Evolutionary conservation across 768 basidiomycete species (phyloP), one percentile per base, ranked within the genome.

Genomic region (Tylopilus vinaceipallidus): DNA sequence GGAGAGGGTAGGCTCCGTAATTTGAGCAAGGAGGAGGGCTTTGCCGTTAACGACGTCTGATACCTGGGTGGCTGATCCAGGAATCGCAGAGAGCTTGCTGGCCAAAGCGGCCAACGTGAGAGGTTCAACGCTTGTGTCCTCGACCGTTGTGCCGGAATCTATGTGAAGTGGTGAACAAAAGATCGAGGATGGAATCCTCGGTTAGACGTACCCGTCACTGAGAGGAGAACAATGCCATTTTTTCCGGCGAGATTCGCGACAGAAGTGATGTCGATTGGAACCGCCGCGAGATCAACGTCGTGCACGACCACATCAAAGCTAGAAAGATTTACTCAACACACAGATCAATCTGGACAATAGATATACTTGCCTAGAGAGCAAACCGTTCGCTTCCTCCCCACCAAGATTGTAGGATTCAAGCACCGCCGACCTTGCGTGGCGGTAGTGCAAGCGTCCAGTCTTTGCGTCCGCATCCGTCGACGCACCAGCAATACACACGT

Each of bases 181-280:
- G 2, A 6, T 27, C 37, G 9, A 33, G 7, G 3, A 23, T 9
- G 30, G 2, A 4, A 23, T 33, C 26, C 7, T 14, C 12, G 11
- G n/a, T 6, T 14, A 2, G 23, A 16, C 55, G 52, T 32, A 67
- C 64, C 54, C 2, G 49, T 53, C 29, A 67, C 52, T 17, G 57
- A 50, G 17, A 66, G 53, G 11, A 67, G 56, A 22, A 60, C 50
- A 2, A 57, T 43, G 23, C 65, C 65, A 6, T 53, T 49, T 2
- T 27, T 43, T 36, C 61, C 65, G 13, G 67, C 49, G 23, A 67
- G 20, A 24, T 64, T 65, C 7, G 58, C 33, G 17, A 67, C 58
- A 1, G 58, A 62, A 29, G 33, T 34, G 6, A 66, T 36, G 34
- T 67, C 57, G 17, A 47, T 23, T 33, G 52, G 54, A 12, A 65